Conservation (phyloP, 495 filamentous ascomycete genomes). For the Bacidia rubella region DNA sequence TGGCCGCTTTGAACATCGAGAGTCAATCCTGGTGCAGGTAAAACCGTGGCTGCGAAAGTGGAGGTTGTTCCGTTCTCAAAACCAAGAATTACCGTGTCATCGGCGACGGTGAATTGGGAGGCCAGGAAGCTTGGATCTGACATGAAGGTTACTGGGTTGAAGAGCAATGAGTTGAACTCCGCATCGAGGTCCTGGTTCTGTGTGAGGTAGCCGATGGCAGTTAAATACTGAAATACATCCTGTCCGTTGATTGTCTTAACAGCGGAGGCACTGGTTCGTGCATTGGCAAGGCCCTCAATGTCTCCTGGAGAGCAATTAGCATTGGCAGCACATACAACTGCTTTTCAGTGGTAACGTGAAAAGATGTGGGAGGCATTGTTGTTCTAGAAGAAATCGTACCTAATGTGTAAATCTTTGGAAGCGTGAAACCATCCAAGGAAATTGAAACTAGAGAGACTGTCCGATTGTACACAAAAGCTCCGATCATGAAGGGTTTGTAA, state of each 20-base stretch:
- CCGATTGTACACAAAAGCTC: neutral
- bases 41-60: neutral
- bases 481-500: neutral
- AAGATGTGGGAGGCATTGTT: neutral
- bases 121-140: neutral
- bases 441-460: conserved; percentile 24
- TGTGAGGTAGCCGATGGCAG: neutral
- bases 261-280: conserved; percentile 18
- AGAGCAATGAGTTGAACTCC: conserved; percentile 17
- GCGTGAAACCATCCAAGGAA: conserved; percentile 25
- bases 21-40: conserved; percentile 7
- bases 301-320: neutral
- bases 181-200: conserved; percentile 28
- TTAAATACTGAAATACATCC: conserved; percentile 17
- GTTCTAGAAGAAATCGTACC: neutral
- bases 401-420: conserved; percentile 8
- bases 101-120: no score
- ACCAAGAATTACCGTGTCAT: neutral
- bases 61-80: neutral
- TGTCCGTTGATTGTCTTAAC: conserved; percentile 26
- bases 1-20: neutral
- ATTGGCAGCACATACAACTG: conserved; percentile 23
- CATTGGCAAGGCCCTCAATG: conserved; percentile 11
- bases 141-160: neutral
- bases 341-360: neutral